Percentiles rank a stretch among this genome's conserved stretches.
Evolutionary conservation across 1,284 basidiomycete genomes (phyloP).

Genomic region (Ganoderma boninense): DNA sequence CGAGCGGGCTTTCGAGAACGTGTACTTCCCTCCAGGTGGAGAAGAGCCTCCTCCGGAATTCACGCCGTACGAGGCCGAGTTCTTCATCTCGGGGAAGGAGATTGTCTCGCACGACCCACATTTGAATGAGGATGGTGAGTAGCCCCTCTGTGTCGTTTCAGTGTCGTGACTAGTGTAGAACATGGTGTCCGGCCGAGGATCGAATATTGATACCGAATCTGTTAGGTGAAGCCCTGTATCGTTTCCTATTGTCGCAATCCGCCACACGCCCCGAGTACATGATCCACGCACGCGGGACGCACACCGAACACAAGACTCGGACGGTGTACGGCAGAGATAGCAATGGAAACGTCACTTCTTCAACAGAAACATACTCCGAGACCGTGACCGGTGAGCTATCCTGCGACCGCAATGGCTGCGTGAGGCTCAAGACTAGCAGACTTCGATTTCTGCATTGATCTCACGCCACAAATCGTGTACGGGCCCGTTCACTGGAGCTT

Average conservation of each 20-base stretch:
- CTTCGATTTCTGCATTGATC: slow-evolving; percentile 71
- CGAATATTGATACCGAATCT: slow-evolving; percentile 39
- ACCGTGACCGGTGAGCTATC: slow-evolving; percentile 47
- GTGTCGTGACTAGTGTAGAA: not conserved
- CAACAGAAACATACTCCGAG: slow-evolving; percentile 64
- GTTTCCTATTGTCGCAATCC: slow-evolving; percentile 71
- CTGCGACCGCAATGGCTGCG: not conserved
- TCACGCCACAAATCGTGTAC: slow-evolving; percentile 42
- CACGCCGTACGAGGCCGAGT: slow-evolving; percentile 68
- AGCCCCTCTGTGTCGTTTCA: not conserved
- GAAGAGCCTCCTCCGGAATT: slow-evolving; percentile 68
- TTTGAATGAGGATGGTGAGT: slow-evolving; percentile 73
- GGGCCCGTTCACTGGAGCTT: slow-evolving; percentile 45
- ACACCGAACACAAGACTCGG: slow-evolving; percentile 61
- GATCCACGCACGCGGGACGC: slow-evolving; percentile 64
- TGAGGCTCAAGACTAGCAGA: slow-evolving; percentile 43
- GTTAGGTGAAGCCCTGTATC: slow-evolving; percentile 75
- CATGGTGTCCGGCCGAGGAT: not conserved
- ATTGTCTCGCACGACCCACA: slow-evolving; percentile 77
- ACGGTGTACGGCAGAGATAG: slow-evolving; percentile 52
- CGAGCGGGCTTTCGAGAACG: slow-evolving; percentile 32
- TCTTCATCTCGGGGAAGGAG: slow-evolving; percentile 58
- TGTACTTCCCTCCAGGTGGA: slow-evolving; percentile 38
- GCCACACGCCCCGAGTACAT: slow-evolving; percentile 55
- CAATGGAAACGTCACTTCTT: slow-evolving; percentile 46